Percentiles rank a stretch among this genome's conserved stretches.
These are phyloP conservation scores for Rhytidhysteron rufulum DNA, from an alignment of 2,329 filamentous ascomycete genomes.

Conservation along the genomic window DNA sequence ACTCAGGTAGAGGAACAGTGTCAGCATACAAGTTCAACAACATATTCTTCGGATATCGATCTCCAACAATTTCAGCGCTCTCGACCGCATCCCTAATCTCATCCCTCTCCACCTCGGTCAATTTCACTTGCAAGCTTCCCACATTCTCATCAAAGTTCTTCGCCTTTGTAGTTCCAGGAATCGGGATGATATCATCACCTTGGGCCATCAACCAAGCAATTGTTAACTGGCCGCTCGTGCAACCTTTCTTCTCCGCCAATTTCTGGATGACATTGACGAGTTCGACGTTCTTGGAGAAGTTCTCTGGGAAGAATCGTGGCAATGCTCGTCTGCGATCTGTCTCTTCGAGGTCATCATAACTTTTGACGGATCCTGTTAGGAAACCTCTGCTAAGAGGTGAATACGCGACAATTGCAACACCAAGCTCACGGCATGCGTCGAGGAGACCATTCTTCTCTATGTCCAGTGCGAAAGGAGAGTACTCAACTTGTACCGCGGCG, in stretches of 20 bases:
- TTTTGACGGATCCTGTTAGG: slow-evolving; percentile 9
- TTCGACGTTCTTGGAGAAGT: slow-evolving; percentile 27
- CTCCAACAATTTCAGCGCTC: not conserved
- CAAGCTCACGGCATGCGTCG: slow-evolving; percentile 36
- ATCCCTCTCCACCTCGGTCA: slow-evolving; percentile 3
- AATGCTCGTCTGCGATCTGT: slow-evolving; percentile 17
- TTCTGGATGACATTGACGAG: slow-evolving; percentile 23
- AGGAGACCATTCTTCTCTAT: slow-evolving; percentile 38
- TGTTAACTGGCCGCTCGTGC: slow-evolving; percentile 51
- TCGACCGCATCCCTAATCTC: not conserved
- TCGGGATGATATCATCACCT: slow-evolving; percentile 49
- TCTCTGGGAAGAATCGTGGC: slow-evolving; percentile 34
- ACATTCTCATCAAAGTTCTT: slow-evolving; percentile 5
- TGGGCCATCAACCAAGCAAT: slow-evolving; percentile 19
- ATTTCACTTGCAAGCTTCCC: slow-evolving; percentile 1
- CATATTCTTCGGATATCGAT: not conserved
- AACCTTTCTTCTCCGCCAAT: slow-evolving; percentile 42
- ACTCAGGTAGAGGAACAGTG: not conserved
- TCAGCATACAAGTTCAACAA: not conserved
- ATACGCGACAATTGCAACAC: slow-evolving; percentile 30
- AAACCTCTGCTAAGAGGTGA: slow-evolving; percentile 30
- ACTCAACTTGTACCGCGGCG: slow-evolving; percentile 48
- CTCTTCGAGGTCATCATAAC: slow-evolving; percentile 2
- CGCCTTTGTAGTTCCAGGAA: slow-evolving; percentile 36
- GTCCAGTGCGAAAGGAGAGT: slow-evolving; percentile 44